phyloP scores from a whole-genome alignment of 768 basidiomycete species.

The Psilocybe subaeruginosa region DNA sequence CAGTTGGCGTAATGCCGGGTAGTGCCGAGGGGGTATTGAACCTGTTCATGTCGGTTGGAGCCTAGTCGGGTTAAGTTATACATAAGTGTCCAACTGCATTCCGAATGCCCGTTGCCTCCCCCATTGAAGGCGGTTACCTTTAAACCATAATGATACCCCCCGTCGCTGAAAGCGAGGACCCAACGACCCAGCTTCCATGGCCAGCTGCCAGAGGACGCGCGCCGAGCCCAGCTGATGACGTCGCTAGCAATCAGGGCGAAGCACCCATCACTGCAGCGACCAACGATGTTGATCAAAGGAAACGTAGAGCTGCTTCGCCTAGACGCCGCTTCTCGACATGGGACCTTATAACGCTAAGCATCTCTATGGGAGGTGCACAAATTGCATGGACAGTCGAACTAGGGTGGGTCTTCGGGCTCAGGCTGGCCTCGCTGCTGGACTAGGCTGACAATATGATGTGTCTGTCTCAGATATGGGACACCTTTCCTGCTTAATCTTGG shows the following conservation, averaged over 20 bases:
- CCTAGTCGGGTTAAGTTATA: slow-evolving; percentile 17
- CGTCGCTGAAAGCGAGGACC: slow-evolving; percentile 66
- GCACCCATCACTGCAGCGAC: slow-evolving; percentile 17
- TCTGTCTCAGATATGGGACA: slow-evolving; percentile 81
- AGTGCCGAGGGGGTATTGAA: slow-evolving; percentile 19
- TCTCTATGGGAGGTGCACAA: slow-evolving; percentile 95
- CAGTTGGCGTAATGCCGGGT: slow-evolving; percentile 12
- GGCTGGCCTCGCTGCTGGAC: not conserved
- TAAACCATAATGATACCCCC: slow-evolving; percentile 60
- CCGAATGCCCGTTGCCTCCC: slow-evolving; percentile 21
- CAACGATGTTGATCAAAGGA: slow-evolving; percentile 21
- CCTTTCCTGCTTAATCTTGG: slow-evolving; percentile 78
- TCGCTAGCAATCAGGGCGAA: slow-evolving; percentile 18
- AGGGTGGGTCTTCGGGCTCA: slow-evolving; percentile 56
- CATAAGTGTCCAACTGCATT: slow-evolving; percentile 20
- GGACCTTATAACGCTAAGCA: slow-evolving; percentile 80
- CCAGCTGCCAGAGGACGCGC: slow-evolving; percentile 46
- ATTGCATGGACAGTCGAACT: slow-evolving; percentile 96
- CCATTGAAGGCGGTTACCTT: slow-evolving; percentile 14
- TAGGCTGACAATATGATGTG: slow-evolving; percentile 16
- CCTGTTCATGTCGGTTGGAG: slow-evolving; percentile 17
- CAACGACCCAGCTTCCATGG: slow-evolving; percentile 82
- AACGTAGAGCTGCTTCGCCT: slow-evolving; percentile 26
- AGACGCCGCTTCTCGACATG: slow-evolving; percentile 54
- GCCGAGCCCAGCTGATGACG: slow-evolving; percentile 26